Conservation (phyloP, 2,329 filamentous ascomycete species). For the Nigrospora sphaerica region DNA sequence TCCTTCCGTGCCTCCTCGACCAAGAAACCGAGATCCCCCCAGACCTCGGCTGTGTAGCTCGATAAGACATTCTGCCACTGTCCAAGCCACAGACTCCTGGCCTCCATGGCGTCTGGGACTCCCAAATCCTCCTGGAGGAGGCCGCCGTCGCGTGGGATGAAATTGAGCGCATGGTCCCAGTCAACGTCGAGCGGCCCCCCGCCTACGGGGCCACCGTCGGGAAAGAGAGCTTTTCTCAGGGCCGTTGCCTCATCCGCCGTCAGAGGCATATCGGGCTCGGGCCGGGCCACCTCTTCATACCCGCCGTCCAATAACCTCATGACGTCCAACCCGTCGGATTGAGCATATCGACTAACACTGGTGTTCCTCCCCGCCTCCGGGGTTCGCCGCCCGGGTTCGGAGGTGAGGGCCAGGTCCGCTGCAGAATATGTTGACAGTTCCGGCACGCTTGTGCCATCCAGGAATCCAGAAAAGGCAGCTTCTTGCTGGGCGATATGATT, state of each 20-base stretch:
- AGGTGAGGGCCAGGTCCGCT: not conserved
- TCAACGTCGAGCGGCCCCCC: conserved; percentile 5
- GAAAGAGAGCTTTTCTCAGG: conserved; percentile 18
- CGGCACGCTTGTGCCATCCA: conserved; percentile 18
- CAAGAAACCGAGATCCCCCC: conserved; percentile 55
- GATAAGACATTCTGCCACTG: conserved; percentile 51
- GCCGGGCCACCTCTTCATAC: conserved; percentile 10
- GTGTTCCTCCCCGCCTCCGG: not conserved
- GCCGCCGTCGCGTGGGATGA: conserved; percentile 29
- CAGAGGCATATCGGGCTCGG: conserved; percentile 9
- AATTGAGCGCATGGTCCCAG: conserved; percentile 44
- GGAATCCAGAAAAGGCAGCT: conserved; percentile 27
- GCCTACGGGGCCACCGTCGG: conserved; percentile 2
- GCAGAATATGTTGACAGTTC: conserved; percentile 3
- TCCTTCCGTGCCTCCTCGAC: conserved; percentile 50
- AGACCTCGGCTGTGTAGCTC: conserved; percentile 58
- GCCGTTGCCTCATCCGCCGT: conserved; percentile 10
- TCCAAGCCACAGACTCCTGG: conserved; percentile 38
- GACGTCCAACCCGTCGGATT: conserved; percentile 18
- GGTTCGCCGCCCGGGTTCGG: too few species aligned
- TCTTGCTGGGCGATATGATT: conserved; percentile 23
- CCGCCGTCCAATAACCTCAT: conserved; percentile 15
- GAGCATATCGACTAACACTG: conserved; percentile 1
- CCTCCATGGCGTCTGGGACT: conserved; percentile 26
- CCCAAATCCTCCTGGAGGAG: conserved; percentile 27